These are phyloP conservation scores for Haplosporangium gracile DNA, from an alignment of 192 early-diverging fungal species.

Conservation along the genomic window DNA sequence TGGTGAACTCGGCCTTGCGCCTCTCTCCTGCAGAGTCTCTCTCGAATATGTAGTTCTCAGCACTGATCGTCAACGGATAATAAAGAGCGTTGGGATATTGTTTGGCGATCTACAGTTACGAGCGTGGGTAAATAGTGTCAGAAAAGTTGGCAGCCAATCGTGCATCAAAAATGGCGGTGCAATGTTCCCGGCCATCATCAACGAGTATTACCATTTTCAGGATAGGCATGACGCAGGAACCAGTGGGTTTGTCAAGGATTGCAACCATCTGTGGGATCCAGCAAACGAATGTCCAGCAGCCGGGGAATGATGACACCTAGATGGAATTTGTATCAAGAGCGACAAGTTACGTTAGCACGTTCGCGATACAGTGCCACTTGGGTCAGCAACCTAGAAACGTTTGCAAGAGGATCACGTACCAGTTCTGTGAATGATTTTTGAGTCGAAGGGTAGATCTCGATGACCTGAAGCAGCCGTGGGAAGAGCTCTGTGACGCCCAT, in stretches of 20 bases:
- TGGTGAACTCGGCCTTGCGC: slow-evolving; percentile 42
- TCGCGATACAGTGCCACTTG: background rate
- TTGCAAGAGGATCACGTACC: slow-evolving; percentile 14
- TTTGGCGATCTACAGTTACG: slow-evolving; percentile 63
- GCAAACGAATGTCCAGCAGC: slow-evolving; percentile 78
- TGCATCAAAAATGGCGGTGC: background rate
- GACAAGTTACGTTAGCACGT: background rate
- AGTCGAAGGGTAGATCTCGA: slow-evolving; percentile 63
- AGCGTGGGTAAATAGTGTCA: background rate
- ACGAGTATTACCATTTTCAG: slow-evolving; percentile 53
- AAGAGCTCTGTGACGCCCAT: slow-evolving; percentile 72
- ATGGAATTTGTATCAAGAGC: background rate
- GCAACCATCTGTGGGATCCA: slow-evolving; percentile 86
- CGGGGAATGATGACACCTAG: slow-evolving; percentile 54
- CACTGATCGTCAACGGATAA: slow-evolving; percentile 78
- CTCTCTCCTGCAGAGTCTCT: slow-evolving; percentile 38
- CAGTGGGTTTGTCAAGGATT: slow-evolving; percentile 71
- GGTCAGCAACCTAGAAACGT: background rate
- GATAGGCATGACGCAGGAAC: slow-evolving; percentile 64
- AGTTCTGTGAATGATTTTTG: slow-evolving; percentile 54
- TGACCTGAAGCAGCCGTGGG: slow-evolving; percentile 77
- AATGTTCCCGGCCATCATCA: background rate
- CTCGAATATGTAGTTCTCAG: slow-evolving; percentile 74
- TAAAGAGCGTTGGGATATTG: slow-evolving; percentile 75
- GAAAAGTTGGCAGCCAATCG: background rate